A percentile compares a stretch with the other conserved stretches of the same genome.
phyloP scores from a whole-genome alignment of 1,139 yeast genomes.

The Sugiyamaella pinicola region DNA sequence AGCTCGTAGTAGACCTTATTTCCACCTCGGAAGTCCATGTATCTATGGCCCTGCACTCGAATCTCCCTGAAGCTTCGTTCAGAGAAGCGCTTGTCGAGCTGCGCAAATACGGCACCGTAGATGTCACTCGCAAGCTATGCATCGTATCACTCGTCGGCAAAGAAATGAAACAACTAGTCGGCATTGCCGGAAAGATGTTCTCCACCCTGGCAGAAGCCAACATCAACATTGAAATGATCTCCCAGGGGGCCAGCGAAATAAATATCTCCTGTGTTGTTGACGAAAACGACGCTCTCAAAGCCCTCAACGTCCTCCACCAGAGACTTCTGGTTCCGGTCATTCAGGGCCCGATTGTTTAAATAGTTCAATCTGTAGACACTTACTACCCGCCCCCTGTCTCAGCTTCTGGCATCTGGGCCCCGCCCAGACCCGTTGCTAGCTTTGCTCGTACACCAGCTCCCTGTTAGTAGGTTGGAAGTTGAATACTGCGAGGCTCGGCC shows the following conservation, averaged over 20 bases:
- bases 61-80: constrained; percentile 57
- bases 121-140: constrained; percentile 82
- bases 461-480: no score
- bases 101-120: constrained; percentile 81
- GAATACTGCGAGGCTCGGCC: no score
- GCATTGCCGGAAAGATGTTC: constrained; percentile 97
- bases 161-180: constrained; percentile 94
- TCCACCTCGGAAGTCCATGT: constrained; percentile 98
- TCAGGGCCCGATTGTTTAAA: not conserved
- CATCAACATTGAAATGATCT: constrained; percentile 95
- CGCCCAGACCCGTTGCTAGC: not conserved
- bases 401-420: constrained; percentile 8
- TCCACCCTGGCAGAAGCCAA: constrained; percentile 89
- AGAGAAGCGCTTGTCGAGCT: constrained; percentile 74
- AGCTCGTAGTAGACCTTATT: constrained; percentile 89
- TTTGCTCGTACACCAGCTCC: no score
- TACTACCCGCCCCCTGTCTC: not conserved
- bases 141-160: constrained; percentile 93
- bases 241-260: constrained; percentile 97
- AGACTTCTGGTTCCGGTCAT: constrained; percentile 50
- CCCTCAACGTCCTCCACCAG: constrained; percentile 82
- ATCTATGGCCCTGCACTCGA: constrained; percentile 92
- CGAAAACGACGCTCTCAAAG: constrained; percentile 78
- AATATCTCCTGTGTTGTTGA: constrained; percentile 94
- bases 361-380: not conserved